phyloP scores from a whole-genome alignment of 805 yeast species.

The Kazachstania bromeliacearum region DNA sequence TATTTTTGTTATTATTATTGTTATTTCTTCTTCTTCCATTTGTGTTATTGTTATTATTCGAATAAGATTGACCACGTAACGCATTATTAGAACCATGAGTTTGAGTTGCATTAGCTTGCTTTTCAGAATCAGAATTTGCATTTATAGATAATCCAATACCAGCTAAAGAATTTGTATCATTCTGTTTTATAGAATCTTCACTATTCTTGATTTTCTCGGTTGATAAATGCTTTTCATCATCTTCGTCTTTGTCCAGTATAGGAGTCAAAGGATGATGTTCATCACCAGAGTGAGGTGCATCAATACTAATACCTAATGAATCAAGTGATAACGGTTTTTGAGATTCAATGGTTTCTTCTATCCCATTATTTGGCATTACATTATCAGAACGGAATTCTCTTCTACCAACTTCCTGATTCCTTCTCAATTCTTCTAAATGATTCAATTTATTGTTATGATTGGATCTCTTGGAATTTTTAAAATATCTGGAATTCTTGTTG shows the following conservation, averaged over 20 bases:
- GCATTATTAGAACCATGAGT: no score
- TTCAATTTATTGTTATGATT: conserved; percentile 16
- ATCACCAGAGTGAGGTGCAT: no score
- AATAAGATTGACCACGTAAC: no score
- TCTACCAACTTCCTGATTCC: conserved; percentile 13
- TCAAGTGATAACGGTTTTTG: conserved; percentile 6
- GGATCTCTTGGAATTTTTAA: conserved; percentile 34
- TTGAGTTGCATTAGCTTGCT: no score
- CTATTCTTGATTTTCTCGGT: no score
- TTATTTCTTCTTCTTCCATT: background rate
- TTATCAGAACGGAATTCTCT: background rate
- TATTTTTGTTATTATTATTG: background rate
- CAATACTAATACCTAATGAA: conserved; percentile 13
- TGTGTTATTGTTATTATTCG: background rate
- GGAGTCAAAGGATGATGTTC: background rate
- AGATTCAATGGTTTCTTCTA: background rate
- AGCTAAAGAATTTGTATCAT: background rate
- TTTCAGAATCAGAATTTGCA: no score
- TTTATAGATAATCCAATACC: conserved; percentile 8
- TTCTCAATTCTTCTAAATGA: conserved; percentile 26
- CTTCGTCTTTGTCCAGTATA: background rate
- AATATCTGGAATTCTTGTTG: conserved; percentile 39
- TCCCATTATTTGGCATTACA: background rate
- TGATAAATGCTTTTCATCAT: no score
- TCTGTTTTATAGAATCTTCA: background rate